Percentiles rank a stretch among this genome's conserved stretches.
These are phyloP conservation scores for Komagataella phaffii DNA, from an alignment of 805 yeast genomes.

Conservation along the genomic window DNA sequence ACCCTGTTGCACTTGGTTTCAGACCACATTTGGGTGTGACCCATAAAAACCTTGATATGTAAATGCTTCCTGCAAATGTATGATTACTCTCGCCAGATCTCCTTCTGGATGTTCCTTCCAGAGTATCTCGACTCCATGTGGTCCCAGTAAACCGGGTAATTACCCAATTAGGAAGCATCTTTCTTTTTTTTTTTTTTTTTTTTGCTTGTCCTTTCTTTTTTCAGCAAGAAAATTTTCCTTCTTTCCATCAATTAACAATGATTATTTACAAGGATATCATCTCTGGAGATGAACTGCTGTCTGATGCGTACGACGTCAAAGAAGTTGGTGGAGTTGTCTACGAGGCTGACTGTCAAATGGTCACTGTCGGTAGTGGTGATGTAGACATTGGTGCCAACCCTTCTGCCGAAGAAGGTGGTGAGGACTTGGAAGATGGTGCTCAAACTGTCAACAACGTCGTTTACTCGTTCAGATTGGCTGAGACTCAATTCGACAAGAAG, in stretches of 20 bases:
- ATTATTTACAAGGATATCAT: slow-evolving; percentile 56
- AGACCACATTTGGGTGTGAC: background rate
- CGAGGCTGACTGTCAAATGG: slow-evolving; percentile 95
- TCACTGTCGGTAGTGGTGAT: slow-evolving; percentile 76
- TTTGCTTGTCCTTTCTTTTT: background rate
- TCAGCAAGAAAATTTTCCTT: background rate
- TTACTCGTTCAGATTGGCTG: slow-evolving; percentile 96
- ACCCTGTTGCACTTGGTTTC: background rate
- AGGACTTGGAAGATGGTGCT: slow-evolving; percentile 68
- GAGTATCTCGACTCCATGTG: background rate
- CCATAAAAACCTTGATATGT: background rate
- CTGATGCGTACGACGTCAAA: slow-evolving; percentile 90
- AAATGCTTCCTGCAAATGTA: background rate
- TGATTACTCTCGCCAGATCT: background rate
- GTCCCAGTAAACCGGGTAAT: background rate
- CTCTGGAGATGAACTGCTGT: slow-evolving; percentile 91
- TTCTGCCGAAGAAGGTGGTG: slow-evolving; percentile 91
- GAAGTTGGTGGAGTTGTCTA: slow-evolving; percentile 82
- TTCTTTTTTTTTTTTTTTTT: background rate
- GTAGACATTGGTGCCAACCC: slow-evolving; percentile 99
- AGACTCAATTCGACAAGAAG: slow-evolving; percentile 94
- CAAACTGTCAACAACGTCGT: slow-evolving; percentile 97
- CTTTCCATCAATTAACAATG: slow-evolving; percentile 12
- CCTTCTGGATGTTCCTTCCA: background rate
- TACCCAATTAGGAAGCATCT: background rate